A percentile compares a stretch with the other conserved stretches of the same genome.
Conservation (phyloP, 805 yeast genomes). For the Metschnikowia orientalis region DNA sequence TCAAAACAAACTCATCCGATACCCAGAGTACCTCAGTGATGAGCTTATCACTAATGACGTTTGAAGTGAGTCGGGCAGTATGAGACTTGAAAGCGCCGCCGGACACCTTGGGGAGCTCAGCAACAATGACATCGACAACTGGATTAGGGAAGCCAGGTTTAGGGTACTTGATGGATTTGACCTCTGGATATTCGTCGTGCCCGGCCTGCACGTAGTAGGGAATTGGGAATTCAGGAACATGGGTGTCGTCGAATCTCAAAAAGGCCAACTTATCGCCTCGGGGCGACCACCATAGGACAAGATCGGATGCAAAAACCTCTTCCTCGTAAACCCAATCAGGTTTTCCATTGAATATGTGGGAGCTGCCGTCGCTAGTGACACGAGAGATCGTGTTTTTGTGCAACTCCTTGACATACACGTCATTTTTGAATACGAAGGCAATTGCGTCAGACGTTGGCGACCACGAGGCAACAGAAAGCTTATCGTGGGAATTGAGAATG, state of each 20-base stretch:
- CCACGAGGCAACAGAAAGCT: constrained; percentile 49
- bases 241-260: constrained; percentile 66
- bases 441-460: constrained; percentile 65
- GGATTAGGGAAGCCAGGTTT: constrained; percentile 83
- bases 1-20: constrained; percentile 42
- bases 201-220: constrained; percentile 65
- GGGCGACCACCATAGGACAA: constrained; percentile 87
- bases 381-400: constrained; percentile 32
- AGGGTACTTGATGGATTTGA: constrained; percentile 67
- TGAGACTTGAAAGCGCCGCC: constrained; percentile 11
- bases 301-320: constrained; percentile 69
- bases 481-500: constrained; percentile 9
- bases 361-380: constrained; percentile 68
- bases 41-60: constrained; percentile 24
- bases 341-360: constrained; percentile 72
- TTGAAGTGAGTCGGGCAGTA: constrained; percentile 10
- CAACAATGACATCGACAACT: constrained; percentile 37
- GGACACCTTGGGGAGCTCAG: constrained; percentile 10
- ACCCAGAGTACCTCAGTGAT: constrained; percentile 65
- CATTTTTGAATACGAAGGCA: constrained; percentile 65
- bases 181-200: constrained; percentile 34
- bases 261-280: constrained; percentile 60
- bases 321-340: constrained; percentile 97
- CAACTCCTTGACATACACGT: constrained; percentile 55
- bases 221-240: constrained; percentile 67